Evolutionary conservation across 73 alveolate species (phyloP).

Genomic region (Vitrella brassicaformis): DNA sequence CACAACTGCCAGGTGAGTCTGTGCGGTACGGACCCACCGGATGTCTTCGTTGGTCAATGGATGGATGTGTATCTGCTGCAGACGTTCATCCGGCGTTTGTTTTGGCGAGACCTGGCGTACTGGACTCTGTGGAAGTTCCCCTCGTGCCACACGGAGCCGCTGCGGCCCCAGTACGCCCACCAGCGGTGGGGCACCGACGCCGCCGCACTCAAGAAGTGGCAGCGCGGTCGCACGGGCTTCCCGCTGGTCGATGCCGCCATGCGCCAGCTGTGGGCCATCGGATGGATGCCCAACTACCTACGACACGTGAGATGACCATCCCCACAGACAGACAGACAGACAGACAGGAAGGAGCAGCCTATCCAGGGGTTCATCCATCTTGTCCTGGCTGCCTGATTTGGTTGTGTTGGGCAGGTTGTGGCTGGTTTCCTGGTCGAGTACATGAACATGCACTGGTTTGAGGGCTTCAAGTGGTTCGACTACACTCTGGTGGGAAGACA

Average conservation of each 20-base stretch:
- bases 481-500: conserved; percentile 29
- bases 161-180: conserved; percentile 35
- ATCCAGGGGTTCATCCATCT: no score
- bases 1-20: no score
- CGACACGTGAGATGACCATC: conserved; percentile 33
- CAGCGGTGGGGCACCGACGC: conserved; percentile 19
- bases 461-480: conserved; percentile 18
- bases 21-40: no score
- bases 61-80: conserved; percentile 48
- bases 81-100: conserved; percentile 44
- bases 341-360: no score
- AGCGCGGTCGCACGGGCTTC: conserved; percentile 57
- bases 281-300: conserved; percentile 26
- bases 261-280: conserved; percentile 45
- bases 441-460: conserved; percentile 20
- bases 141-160: conserved; percentile 2
- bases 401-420: background rate
- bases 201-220: conserved; percentile 37
- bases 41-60: no score
- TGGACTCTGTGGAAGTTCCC: conserved; percentile 15
- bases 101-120: conserved; percentile 56
- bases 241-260: conserved; percentile 61
- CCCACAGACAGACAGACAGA: no score
- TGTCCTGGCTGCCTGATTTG: no score
- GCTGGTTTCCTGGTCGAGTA: conserved; percentile 28